phyloP scores from a whole-genome alignment of 306 rosid genomes.

The Corylus americana region DNA sequence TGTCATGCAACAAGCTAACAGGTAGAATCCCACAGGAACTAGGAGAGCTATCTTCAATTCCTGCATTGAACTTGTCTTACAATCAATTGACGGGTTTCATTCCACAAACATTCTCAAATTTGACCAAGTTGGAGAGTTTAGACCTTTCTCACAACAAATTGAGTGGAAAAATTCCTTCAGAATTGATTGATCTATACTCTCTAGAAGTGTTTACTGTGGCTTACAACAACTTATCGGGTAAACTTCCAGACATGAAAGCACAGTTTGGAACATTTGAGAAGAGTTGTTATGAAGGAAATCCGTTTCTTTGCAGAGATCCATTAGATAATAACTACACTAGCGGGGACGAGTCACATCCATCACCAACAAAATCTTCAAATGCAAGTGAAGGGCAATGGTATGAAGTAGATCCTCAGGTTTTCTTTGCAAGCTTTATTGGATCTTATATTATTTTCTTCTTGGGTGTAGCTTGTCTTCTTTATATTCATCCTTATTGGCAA shows the following conservation, averaged over 20 bases:
- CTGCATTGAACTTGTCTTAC: slow-evolving; percentile 9
- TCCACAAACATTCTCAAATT: background rate
- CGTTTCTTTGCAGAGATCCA: slow-evolving; percentile 9
- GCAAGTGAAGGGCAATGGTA: no score
- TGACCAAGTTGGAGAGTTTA: slow-evolving; percentile 9
- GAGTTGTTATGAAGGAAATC: slow-evolving; percentile 10
- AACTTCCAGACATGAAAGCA: background rate
- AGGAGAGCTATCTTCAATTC: background rate
- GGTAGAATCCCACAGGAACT: no score
- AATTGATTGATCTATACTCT: background rate
- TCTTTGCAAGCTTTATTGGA: no score
- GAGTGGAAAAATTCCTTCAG: slow-evolving; percentile 10
- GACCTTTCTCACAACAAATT: slow-evolving; percentile 16
- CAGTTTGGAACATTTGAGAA: slow-evolving; percentile 6
- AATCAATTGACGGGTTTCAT: slow-evolving; percentile 5
- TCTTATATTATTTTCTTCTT: no score
- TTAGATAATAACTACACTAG: background rate
- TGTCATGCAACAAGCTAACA: no score
- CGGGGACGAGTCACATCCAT: background rate
- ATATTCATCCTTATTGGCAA: no score
- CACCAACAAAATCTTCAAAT: no score
- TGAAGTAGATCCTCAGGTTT: no score
- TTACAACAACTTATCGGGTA: slow-evolving; percentile 18
- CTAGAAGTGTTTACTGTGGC: slow-evolving; percentile 5
- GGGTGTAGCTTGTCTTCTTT: no score